Conservation (phyloP, 371 early-diverging fungal genomes). For the Zancudomyces culisetae region DNA sequence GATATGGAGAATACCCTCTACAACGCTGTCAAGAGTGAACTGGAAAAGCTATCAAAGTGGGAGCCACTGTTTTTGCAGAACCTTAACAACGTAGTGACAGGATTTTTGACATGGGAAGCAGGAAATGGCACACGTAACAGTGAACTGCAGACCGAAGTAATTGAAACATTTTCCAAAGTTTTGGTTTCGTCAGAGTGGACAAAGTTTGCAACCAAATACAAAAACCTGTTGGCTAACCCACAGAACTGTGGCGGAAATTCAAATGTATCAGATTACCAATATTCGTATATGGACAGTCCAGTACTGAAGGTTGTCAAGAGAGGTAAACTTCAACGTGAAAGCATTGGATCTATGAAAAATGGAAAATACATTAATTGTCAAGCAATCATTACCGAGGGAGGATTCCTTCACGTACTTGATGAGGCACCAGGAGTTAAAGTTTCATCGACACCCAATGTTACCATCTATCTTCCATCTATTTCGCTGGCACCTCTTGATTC, state of each 20-base stretch:
- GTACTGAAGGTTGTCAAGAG: slow-evolving; percentile 9
- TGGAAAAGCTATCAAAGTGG: slow-evolving; percentile 5
- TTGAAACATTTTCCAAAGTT: slow-evolving; percentile 4
- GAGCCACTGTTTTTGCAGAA: slow-evolving; percentile 11
- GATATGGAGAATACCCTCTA: slow-evolving; percentile 9
- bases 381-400: neutral
- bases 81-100: slow-evolving; percentile 3
- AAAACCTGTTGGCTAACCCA: slow-evolving; percentile 4
- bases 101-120: slow-evolving; percentile 7
- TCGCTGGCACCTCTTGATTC: neutral
- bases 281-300: slow-evolving; percentile 8
- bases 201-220: slow-evolving; percentile 5
- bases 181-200: slow-evolving; percentile 12
- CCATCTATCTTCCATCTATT: slow-evolving; percentile 1
- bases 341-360: neutral
- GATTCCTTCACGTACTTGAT: neutral
- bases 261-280: slow-evolving; percentile 7
- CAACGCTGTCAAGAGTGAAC: slow-evolving; percentile 6
- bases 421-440: neutral
- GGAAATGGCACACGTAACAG: slow-evolving; percentile 6
- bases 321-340: slow-evolving; percentile 1
- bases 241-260: slow-evolving; percentile 8
- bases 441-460: neutral
- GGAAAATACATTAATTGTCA: neutral
- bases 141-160: slow-evolving; percentile 7